These are phyloP conservation scores for Castanospermum australe DNA, from an alignment of 306 rosid genomes.

Conservation along the genomic window DNA sequence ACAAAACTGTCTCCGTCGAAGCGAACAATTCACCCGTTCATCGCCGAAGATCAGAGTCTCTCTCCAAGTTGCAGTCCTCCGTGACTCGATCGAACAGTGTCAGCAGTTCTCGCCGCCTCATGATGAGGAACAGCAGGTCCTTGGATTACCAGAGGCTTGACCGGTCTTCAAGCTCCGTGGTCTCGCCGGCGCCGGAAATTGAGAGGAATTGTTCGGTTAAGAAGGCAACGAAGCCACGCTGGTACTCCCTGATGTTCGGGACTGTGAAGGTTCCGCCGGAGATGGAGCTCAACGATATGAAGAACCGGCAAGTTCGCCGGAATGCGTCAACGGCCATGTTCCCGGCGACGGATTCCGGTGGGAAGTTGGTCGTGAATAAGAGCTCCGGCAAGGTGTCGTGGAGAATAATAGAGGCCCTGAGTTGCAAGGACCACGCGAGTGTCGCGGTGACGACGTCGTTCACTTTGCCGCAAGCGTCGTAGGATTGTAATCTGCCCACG, in stretches of 20 bases:
- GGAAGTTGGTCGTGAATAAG: constrained; percentile 37
- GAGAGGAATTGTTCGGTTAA: constrained; percentile 42
- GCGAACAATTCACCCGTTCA: neutral
- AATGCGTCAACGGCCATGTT: constrained; percentile 36
- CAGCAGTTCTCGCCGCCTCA: constrained; percentile 16
- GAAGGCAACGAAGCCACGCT: constrained; percentile 53
- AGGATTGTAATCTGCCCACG: constrained; percentile 23
- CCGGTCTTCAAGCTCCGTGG: constrained; percentile 28
- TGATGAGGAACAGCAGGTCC: constrained; percentile 58
- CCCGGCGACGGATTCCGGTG: constrained; percentile 22
- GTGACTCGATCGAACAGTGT: constrained; percentile 52
- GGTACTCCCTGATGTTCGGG: constrained; percentile 72
- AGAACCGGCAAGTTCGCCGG: constrained; percentile 66
- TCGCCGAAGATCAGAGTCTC: constrained; percentile 52
- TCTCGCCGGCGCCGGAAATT: constrained; percentile 32
- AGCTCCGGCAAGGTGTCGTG: constrained; percentile 69
- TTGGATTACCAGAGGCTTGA: constrained; percentile 48
- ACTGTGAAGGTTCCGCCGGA: constrained; percentile 66
- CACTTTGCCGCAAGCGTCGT: constrained; percentile 37
- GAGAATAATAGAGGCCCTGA: constrained; percentile 69
- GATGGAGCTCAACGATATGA: constrained; percentile 83
- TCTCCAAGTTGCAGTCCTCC: too few species aligned
- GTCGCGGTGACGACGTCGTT: constrained; percentile 70
- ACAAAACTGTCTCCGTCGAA: neutral
- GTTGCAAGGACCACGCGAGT: constrained; percentile 75